Conservation (phyloP, 306 rosid species). For the Pterocarpus santalinus region DNA sequence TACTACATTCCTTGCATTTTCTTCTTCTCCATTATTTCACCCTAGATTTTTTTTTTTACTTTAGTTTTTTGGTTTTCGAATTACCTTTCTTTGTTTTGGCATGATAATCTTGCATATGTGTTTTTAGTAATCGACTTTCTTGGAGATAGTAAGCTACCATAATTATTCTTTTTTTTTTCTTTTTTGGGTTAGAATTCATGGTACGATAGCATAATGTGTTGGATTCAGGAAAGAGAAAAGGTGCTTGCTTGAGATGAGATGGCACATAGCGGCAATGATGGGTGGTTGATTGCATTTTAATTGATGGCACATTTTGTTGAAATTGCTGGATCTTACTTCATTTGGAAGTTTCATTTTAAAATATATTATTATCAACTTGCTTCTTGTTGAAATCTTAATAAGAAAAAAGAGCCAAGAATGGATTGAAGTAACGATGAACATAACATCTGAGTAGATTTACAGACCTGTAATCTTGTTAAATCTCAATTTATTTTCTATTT, state of each 20-base stretch:
- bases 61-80: neutral
- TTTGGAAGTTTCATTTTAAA: neutral
- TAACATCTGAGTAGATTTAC: neutral
- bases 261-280: neutral
- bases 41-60: constrained; percentile 39
- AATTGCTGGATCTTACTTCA: neutral
- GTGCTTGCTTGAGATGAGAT: no score
- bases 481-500: neutral
- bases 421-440: neutral
- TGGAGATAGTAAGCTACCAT: neutral
- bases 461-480: neutral
- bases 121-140: neutral
- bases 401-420: neutral
- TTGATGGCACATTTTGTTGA: neutral
- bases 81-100: neutral
- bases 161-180: neutral
- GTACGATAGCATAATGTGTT: neutral
- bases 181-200: neutral
- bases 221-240: neutral
- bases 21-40: neutral
- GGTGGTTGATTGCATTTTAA: neutral
- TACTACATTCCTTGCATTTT: neutral
- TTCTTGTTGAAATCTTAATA: neutral
- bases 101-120: neutral
- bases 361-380: neutral